Evolutionary conservation across 2,329 filamentous ascomycete genomes (phyloP), one percentile per base, ranked within the genome.

Genomic region (Diaporthe capsici): DNA sequence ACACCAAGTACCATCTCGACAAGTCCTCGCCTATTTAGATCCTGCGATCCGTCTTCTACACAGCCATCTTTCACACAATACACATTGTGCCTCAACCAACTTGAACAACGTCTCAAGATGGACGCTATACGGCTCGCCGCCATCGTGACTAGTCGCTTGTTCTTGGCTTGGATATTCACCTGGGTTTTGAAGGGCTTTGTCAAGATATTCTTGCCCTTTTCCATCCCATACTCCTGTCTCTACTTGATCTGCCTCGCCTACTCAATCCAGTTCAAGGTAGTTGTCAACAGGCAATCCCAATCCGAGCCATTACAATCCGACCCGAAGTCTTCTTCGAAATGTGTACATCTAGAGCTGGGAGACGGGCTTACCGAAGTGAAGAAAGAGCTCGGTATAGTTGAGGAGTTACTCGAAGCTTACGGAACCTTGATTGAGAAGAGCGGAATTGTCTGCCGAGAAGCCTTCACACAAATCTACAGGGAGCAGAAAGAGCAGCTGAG

Each of bases 51-150:
- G 7, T 34, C 34, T 1, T 34, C 34, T 34, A 34, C 7, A 34
- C 34, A 34, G 34, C 34, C 22, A 25, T n/a, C 22, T 51, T 10
- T 25, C 22, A n/a, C 47, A 22, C 22, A 51, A 51, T 22, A 51
- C 2, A 25, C 22, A 25, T 34, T 34, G 22, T 12, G 49, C 10
- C 49, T 25, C 9, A 4, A 12, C 22, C 2, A 25, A 4, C 22
- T 51, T 4, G 22, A n/a, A 9, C 8, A 51, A 25, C 9, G 9
- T n/a, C 49, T 4, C 22, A 25, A 51, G 22, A 51, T 51, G 49
- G 22, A n/a, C 2, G 2, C 20, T 22, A 20, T 12, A 0, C 8
- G 13, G n/a, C 20, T 8, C 2, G 8, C 3, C 9, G 22, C 49
- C 10, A 10, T 17, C 10, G 22, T 22, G 22, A 0, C 3, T 2